Evolutionary conservation across 805 yeast species (phyloP), one percentile per base, ranked within the genome.

Genomic region (Kodamaea restingae): DNA sequence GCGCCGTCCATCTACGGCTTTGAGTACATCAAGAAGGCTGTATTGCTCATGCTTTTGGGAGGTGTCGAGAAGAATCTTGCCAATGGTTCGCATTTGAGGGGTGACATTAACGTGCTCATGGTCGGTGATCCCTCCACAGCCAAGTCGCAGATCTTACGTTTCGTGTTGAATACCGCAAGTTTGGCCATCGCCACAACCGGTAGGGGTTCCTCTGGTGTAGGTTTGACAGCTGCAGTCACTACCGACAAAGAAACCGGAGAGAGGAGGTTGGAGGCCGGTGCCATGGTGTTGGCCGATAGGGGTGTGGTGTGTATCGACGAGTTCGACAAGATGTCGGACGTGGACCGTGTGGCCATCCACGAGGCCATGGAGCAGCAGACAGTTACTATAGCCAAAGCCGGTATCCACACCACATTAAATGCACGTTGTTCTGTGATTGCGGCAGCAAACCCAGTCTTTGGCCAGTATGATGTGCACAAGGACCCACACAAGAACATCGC

Each of bases 281-380:
- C 98, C 3, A 91, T 93, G 97, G 98, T 93, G 27, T 71, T 93
- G 46, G 98, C 98, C 9, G 98, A 93, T 64, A 73, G 97, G 48
- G 98, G 98, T 47, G 76, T 93, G 41, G 97, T 93, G 30, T 93
- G 98, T 76, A 95, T 93, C 54, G 98, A 93, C 72, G 98, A 93
- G 71, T 93, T 93, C 57, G 98, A 91, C 67, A 93, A 93, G 65
- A 93, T 93, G 98, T 82, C 86, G 46, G 98, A 93, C 61, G 78
- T 81, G 18, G 98, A 93, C 67, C 77, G 98, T 58, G 98, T 93
- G 38, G 98, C 98, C 1, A 93, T 93, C 55, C 98, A 93, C 65
- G 98, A 93, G 75, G 98, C 93, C 36, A 93, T 93, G 98, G 98
- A 93, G 69, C 98, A 93, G 67, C 98, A 93, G 63, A 93, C 98